These are phyloP conservation scores for Claviceps digitariae DNA, from an alignment of 2,329 filamentous ascomycete species.

Conservation along the genomic window DNA sequence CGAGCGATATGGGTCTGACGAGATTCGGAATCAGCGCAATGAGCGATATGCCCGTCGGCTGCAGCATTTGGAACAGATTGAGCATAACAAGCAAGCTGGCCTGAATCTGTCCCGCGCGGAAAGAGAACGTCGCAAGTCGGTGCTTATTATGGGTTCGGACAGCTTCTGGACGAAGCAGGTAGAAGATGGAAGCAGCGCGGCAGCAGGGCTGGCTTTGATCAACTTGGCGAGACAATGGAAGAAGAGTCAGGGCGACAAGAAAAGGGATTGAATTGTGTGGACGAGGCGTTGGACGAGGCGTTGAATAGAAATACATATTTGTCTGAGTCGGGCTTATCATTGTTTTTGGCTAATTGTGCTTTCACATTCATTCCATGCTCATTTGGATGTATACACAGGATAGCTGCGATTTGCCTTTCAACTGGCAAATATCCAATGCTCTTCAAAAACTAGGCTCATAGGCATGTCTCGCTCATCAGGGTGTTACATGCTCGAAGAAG, in stretches of 20 bases:
- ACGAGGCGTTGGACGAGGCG: too few species aligned
- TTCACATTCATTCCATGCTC: too few species aligned
- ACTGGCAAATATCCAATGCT: too few species aligned
- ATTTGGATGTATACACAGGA: too few species aligned
- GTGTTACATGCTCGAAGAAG: too few species aligned
- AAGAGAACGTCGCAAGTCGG: constrained; percentile 24
- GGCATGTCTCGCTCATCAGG: too few species aligned
- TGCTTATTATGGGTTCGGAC: constrained; percentile 19
- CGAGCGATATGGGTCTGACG: constrained; percentile 24
- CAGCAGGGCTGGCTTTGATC: constrained; percentile 22
- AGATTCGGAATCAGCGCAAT: constrained; percentile 26
- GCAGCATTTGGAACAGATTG: constrained; percentile 26
- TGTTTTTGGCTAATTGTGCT: too few species aligned
- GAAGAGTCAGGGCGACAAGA: not conserved
- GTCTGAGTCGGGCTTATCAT: not conserved
- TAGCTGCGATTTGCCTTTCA: too few species aligned
- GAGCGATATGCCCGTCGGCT: constrained; percentile 24
- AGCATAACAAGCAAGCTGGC: constrained; percentile 22
- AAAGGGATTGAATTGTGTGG: constrained; percentile 1
- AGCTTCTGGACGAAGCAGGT: constrained; percentile 29
- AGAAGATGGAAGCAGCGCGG: constrained; percentile 23
- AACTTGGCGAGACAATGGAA: constrained; percentile 14
- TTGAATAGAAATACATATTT: not conserved
- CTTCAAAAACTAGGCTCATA: too few species aligned
- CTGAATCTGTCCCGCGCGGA: constrained; percentile 21